Percentiles rank a stretch among this genome's conserved stretches.
Conservation (phyloP, 2,329 filamentous ascomycete species). For the Zymoseptoria ardabiliae region DNA sequence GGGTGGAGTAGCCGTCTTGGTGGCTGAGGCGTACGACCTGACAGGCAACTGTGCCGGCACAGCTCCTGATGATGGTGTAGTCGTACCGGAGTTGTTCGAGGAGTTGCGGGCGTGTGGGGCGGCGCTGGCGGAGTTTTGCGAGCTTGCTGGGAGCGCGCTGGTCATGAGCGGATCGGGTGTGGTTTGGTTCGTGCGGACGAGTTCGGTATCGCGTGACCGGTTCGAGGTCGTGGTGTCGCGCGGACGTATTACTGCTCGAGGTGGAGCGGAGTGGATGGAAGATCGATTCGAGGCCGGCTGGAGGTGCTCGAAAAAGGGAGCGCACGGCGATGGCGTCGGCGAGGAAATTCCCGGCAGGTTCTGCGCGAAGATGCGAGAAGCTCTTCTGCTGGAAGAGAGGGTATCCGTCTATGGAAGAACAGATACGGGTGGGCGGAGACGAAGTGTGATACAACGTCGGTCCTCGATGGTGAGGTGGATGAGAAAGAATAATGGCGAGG, state of each 20-base stretch:
- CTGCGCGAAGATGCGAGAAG: background rate
- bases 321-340: background rate
- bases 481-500: background rate
- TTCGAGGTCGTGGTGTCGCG: background rate
- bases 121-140: conserved; percentile 41
- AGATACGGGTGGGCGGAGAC: background rate
- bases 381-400: background rate
- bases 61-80: conserved; percentile 43
- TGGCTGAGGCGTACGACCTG: conserved; percentile 57
- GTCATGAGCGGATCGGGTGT: conserved; percentile 47
- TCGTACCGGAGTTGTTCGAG: conserved; percentile 41
- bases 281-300: conserved; percentile 1
- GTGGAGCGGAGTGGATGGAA: conserved; percentile 8
- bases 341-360: background rate
- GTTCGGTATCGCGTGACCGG: background rate
- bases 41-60: conserved; percentile 50
- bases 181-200: conserved; percentile 7
- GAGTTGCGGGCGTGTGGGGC: conserved; percentile 39
- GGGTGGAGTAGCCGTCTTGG: conserved; percentile 47
- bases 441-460: background rate
- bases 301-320: background rate
- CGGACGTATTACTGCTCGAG: background rate
- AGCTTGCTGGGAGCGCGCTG: conserved; percentile 50
- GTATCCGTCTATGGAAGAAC: background rate
- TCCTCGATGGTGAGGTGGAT: background rate